A percentile compares a stretch with the other conserved stretches of the same genome.
Conservation (phyloP, 805 yeast genomes). For the Peterozyma toletana region DNA sequence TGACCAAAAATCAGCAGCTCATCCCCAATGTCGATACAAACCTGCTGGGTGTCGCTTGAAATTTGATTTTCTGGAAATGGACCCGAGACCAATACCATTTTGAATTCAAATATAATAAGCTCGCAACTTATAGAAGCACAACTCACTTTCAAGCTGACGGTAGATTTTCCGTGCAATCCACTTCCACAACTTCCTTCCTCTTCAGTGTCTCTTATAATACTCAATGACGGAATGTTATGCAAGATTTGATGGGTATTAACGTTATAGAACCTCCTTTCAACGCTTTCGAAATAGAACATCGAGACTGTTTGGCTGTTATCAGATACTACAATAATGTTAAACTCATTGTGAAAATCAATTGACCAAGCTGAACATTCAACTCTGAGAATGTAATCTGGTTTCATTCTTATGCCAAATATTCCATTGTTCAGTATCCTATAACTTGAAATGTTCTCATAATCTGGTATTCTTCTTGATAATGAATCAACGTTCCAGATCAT, state of each 20-base stretch:
- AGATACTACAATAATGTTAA: conserved; percentile 36
- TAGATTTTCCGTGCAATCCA: background rate
- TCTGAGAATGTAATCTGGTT: conserved; percentile 21
- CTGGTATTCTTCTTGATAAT: conserved; percentile 15
- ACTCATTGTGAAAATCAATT: conserved; percentile 32
- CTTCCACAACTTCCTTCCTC: conserved; percentile 11
- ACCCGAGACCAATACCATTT: conserved; percentile 19
- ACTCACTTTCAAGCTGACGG: conserved; percentile 20
- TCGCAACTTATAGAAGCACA: conserved; percentile 39
- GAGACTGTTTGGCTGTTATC: conserved; percentile 46
- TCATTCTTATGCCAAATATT: conserved; percentile 8
- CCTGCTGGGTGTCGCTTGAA: conserved; percentile 8
- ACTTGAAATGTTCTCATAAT: background rate
- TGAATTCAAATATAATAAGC: conserved; percentile 29
- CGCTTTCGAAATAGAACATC: conserved; percentile 25
- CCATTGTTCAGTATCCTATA: conserved; percentile 1
- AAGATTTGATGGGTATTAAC: conserved; percentile 33
- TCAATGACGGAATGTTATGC: conserved; percentile 52
- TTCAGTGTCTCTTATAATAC: conserved; percentile 22
- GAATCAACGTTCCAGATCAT: conserved; percentile 27
- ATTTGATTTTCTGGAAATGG: conserved; percentile 13
- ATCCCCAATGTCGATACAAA: conserved; percentile 7
- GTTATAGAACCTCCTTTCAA: conserved; percentile 12
- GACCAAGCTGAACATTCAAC: conserved; percentile 57
- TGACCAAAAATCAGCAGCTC: conserved; percentile 7